Conservation (phyloP, 345 rosid species). For the Gossypium thurberi region DNA sequence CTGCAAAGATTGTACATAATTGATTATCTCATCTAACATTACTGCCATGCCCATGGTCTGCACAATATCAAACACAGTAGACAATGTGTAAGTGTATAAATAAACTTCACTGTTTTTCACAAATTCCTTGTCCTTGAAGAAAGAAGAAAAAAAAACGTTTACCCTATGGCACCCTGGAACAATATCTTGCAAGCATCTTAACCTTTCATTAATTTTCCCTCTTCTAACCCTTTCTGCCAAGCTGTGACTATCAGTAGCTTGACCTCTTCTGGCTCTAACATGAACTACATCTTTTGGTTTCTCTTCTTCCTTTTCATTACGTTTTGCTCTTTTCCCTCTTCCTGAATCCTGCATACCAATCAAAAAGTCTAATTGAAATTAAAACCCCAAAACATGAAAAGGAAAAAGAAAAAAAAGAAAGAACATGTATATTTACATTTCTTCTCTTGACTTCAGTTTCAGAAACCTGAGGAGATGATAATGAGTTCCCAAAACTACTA, state of each 20-base stretch:
- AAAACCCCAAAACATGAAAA: neutral
- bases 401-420: neutral
- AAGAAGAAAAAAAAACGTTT: neutral
- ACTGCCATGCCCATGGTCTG: constrained; percentile 95
- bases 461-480: constrained; percentile 32
- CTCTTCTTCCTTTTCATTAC: constrained; percentile 33
- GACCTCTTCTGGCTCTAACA: constrained; percentile 96
- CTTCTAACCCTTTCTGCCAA: constrained; percentile 88
- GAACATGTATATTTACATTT: constrained; percentile 23
- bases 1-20: constrained; percentile 73
- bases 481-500: constrained; percentile 24
- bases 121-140: neutral
- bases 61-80: constrained; percentile 6
- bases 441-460: constrained; percentile 24
- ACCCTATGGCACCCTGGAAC: constrained; percentile 91
- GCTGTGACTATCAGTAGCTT: constrained; percentile 94
- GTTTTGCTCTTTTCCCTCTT: constrained; percentile 49
- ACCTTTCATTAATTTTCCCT: constrained; percentile 76
- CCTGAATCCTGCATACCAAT: constrained; percentile 26
- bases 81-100: neutral
- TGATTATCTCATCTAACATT: constrained; percentile 78
- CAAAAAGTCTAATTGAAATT: neutral
- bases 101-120: neutral
- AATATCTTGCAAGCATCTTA: constrained; percentile 58
- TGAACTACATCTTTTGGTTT: constrained; percentile 70